Evolutionary conservation across 2,329 filamentous ascomycete species (phyloP), one percentile per base, ranked within the genome.

Genomic region (Nemania serpens): DNA sequence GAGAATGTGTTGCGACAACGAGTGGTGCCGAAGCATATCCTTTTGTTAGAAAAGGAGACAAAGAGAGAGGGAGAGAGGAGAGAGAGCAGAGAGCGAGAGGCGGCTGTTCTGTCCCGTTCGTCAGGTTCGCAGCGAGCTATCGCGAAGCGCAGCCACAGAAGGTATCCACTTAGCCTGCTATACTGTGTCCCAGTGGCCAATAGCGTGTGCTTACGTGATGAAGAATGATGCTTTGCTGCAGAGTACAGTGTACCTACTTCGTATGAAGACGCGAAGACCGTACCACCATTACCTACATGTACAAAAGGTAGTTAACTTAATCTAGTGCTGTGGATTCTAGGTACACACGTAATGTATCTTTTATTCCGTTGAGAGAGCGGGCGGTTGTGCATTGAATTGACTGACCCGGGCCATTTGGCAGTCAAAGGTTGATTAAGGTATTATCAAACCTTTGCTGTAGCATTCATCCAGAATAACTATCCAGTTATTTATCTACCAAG

Each of bases 1-100:
- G 59, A 42, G 60, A 29, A 53, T 63, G 57, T 62, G 59, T 47
- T 54, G 37, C 57, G 55, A 54, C 59, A 50, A 47, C 48, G 17
- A 53, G 54, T 49, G 34, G 37, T 41, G 33, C 33, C 53, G 62
- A 55, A 53, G 54, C 60, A 63, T 29, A 42, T 49, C 52, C 57
- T 62, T 64, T 54, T 54, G 57, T 58, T 43, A 36, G 42, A 54
- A 60, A 50, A 53, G 52, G 61, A 58, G 65, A 59, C 39, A 53
- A 61, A 53, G 57, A 62, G 48, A 52, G 41, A 57, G 54, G 61
- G 55, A 33, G 34, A 17, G 25, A n/a, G 36, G 25, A n/a, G 36
- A 53, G 57, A 63, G 52, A 52, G 36, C 51, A 50, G 61, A 55
- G 29, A 33, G 22, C 20, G 7, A 29, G 25, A 17, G 36, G 4